Conservation (phyloP, 73 alveolate genomes). For the Paramecium sexaurelia region DNA sequence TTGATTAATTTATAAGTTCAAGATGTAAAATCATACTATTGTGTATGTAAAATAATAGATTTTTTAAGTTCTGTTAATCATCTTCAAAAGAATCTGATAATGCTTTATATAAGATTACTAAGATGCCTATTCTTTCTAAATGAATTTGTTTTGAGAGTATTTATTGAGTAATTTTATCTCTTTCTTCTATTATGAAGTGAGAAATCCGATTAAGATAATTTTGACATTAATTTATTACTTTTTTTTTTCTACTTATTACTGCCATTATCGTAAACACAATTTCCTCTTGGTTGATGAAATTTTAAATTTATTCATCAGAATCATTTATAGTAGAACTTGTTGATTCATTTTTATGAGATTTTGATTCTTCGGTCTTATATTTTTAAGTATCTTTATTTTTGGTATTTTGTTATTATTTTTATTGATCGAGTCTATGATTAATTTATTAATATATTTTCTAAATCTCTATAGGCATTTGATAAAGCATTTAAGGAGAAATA, state of each 20-base stretch:
- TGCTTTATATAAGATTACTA: neutral
- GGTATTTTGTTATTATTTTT: neutral
- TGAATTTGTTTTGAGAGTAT: neutral
- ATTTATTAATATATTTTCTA: neutral
- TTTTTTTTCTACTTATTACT: neutral
- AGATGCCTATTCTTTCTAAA: conserved; percentile 23
- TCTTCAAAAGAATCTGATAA: conserved; percentile 7
- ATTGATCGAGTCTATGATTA: neutral
- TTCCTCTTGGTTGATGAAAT: neutral
- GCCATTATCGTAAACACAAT: conserved; percentile 10
- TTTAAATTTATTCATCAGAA: conserved; percentile 6
- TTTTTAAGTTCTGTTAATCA: neutral
- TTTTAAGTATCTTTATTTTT: neutral
- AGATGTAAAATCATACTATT: conserved; percentile 13
- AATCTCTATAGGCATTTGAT: neutral
- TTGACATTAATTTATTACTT: conserved; percentile 23
- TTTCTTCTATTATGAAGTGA: neutral
- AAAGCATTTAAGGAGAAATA: neutral
- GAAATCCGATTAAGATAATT: neutral
- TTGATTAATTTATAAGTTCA: neutral
- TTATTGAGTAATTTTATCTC: neutral
- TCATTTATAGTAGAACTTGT: conserved; percentile 28
- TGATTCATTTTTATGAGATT: conserved; percentile 28
- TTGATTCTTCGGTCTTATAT: conserved; percentile 6
- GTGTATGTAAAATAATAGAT: neutral